Conservation (phyloP, 176 grass and related monocot species). For the Ensete ventricosum region DNA sequence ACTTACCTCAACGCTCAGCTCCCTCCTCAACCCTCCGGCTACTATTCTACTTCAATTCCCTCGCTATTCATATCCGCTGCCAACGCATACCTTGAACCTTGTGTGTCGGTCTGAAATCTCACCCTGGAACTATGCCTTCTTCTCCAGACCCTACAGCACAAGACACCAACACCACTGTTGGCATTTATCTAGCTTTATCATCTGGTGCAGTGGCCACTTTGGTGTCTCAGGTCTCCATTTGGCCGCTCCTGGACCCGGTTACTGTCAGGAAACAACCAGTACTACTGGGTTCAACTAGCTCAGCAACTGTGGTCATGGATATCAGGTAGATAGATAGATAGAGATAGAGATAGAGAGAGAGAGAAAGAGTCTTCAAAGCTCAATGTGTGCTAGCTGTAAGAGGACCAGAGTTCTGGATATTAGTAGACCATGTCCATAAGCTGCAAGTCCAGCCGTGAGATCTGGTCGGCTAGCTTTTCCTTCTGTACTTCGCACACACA, state of each 20-base stretch:
- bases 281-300: no score
- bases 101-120: background rate
- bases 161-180: background rate
- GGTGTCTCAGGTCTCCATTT: background rate
- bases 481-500: background rate
- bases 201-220: background rate
- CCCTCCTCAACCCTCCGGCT: no score
- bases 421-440: background rate
- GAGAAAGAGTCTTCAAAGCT: background rate
- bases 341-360: background rate
- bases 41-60: background rate
- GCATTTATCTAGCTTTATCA: conserved; percentile 1
- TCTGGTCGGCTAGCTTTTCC: background rate
- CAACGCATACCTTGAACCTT: background rate
- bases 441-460: background rate
- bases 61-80: background rate
- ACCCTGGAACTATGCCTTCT: background rate
- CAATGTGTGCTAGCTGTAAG: background rate
- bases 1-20: no score
- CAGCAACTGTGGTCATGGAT: no score
- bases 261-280: background rate
- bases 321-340: background rate
- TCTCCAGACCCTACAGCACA: background rate
- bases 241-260: background rate
- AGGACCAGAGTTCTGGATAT: background rate